Percentiles rank a stretch among this genome's conserved stretches.
phyloP scores from a whole-genome alignment of 345 rosid species.

The Hirschfeldia incana region DNA sequence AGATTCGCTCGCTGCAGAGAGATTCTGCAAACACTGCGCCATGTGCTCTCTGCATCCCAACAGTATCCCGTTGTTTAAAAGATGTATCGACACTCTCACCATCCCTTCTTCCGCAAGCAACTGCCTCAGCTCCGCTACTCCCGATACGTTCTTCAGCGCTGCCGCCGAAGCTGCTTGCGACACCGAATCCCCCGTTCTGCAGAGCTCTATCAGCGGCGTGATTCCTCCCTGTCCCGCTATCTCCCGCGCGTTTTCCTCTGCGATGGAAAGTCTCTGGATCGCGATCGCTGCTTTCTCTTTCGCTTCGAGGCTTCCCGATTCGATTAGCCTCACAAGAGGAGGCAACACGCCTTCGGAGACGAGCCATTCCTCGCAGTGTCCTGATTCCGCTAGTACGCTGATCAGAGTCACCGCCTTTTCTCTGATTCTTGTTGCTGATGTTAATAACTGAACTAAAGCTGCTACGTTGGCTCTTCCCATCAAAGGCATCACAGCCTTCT shows the following conservation, averaged over 20 bases:
- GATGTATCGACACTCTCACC: conserved; percentile 58
- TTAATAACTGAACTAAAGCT: conserved; percentile 71
- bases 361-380: conserved; percentile 78
- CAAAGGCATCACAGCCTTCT: conserved; percentile 49
- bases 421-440: conserved; percentile 70
- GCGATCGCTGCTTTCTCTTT: conserved; percentile 84
- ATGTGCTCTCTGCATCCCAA: conserved; percentile 79
- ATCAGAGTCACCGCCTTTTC: conserved; percentile 72
- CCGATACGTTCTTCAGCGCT: conserved; percentile 77
- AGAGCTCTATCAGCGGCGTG: conserved; percentile 64
- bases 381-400: conserved; percentile 80
- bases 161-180: conserved; percentile 87
- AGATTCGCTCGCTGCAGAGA: conserved; percentile 74
- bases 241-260: conserved; percentile 68
- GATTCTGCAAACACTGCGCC: conserved; percentile 91
- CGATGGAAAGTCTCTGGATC: conserved; percentile 75
- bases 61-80: conserved; percentile 72
- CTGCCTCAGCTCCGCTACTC: conserved; percentile 68
- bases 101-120: conserved; percentile 78
- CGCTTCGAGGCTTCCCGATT: conserved; percentile 70
- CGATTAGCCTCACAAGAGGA: conserved; percentile 78
- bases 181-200: conserved; percentile 72
- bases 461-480: conserved; percentile 74
- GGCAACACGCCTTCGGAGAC: conserved; percentile 84
- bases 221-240: conserved; percentile 88